Evolutionary conservation across 179 eudicot genomes (phyloP), one percentile per base, ranked within the genome.

Genomic region (Drosera spatulata): DNA sequence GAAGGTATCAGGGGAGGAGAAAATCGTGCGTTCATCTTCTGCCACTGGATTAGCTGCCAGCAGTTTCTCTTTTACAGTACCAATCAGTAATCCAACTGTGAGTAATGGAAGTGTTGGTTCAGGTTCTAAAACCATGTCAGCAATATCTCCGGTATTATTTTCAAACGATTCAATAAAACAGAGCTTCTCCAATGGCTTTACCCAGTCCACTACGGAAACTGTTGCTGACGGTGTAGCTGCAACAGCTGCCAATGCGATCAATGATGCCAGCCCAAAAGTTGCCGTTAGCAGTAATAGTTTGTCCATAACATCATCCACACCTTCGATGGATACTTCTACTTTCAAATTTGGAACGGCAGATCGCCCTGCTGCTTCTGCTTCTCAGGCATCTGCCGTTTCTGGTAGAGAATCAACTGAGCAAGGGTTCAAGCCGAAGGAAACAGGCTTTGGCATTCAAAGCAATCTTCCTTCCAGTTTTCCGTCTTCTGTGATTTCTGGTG

Each of bases 31-130:
- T 43, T 55, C 58, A 55, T 53, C 79, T 62, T 62, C 59, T 55
- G 72, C 55, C 11, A 15, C 70, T 22, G 41, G 66, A 48, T 46
- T 79, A 50, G 57, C 46, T n/a, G 53, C 58, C 56, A 60, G 64
- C 53, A 56, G 66, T 50, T 61, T 64, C 7, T 47, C 69, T 15
- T 65, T 60, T 50, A 59, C 69, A 56, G 55, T 55, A n/a, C 53
- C 70, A 38, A 39, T 66, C 42, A 77, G 46, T 44, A 52, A 12
- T 39, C 59, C 74, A 42, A 41, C 50, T 61, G 42, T 58, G 38
- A 65, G 45, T 55, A 79, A 74, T 61, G 87, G 83, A 43, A 63
- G 67, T 15, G 59, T 41, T 69, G 66, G 56, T 71, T 64, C 79
- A 64, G 69, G 66, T 53, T 58, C 77, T 67, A 42, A 61, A 38